A percentile compares a stretch with the other conserved stretches of the same genome.
These are phyloP conservation scores for Parafenestella ontariensis DNA, from an alignment of 2,329 filamentous ascomycete species.

Conservation along the genomic window DNA sequence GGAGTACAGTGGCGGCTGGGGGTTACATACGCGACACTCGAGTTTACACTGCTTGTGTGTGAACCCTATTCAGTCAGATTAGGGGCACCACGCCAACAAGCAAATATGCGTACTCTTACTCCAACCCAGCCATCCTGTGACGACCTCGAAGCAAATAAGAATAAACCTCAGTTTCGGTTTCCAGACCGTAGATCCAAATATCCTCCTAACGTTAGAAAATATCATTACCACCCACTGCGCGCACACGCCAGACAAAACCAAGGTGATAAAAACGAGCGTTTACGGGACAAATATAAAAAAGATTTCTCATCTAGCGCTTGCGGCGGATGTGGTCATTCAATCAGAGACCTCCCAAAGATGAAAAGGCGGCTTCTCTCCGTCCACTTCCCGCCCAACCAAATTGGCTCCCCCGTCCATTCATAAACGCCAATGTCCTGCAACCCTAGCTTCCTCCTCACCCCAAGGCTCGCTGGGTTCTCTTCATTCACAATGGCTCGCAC, in stretches of 20 bases:
- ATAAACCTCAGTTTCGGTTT: not conserved
- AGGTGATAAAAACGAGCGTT: too few relatives aligned
- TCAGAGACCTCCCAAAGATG: conserved; percentile 33
- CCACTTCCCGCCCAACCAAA: conserved; percentile 36
- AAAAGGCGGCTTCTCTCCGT: conserved; percentile 26
- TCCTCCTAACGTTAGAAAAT: too few relatives aligned
- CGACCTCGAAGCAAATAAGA: not conserved
- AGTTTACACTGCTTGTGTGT: not conserved
- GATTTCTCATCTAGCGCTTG: too few relatives aligned
- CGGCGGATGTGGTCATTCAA: conserved; percentile 4
- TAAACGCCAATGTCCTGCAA: conserved; percentile 36
- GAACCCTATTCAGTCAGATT: not conserved
- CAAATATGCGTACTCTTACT: not conserved
- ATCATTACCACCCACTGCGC: too few relatives aligned
- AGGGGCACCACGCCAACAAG: not conserved
- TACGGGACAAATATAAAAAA: too few relatives aligned
- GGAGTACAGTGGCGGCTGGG: not conserved
- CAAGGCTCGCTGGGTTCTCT: conserved; percentile 36
- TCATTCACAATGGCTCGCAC: conserved; percentile 42
- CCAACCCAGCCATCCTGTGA: not conserved
- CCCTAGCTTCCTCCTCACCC: conserved; percentile 42
- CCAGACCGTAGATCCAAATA: not conserved
- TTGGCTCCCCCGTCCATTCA: conserved; percentile 29
- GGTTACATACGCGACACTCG: not conserved
- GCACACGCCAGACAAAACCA: too few relatives aligned